Percentiles rank a stretch among this genome's conserved stretches.
Evolutionary conservation across 805 yeast genomes (phyloP).

Genomic region (Metschnikowia gruessii): DNA sequence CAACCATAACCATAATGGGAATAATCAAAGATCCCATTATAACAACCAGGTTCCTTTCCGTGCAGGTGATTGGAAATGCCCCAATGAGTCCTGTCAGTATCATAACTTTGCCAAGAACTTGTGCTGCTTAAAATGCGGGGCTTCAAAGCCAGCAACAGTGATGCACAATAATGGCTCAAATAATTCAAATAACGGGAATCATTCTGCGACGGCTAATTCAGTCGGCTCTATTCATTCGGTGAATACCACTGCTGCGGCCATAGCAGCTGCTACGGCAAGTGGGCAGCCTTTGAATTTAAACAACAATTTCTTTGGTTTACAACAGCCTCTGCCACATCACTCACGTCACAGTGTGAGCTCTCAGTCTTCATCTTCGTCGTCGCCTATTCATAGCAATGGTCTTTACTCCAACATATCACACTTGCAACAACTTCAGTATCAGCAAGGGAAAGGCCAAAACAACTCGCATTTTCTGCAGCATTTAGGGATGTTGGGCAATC

Average conservation of each 20-base stretch:
- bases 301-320: constrained; percentile 31
- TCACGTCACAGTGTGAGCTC: constrained; percentile 10
- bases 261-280: constrained; percentile 47
- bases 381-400: constrained; percentile 15
- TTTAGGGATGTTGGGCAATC: constrained; percentile 21
- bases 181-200: constrained; percentile 2
- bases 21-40: constrained; percentile 21
- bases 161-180: constrained; percentile 4
- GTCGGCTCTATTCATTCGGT: constrained; percentile 29
- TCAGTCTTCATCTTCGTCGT: constrained; percentile 10
- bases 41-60: constrained; percentile 78
- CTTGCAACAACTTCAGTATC: constrained; percentile 22
- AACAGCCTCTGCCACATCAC: constrained; percentile 35
- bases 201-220: constrained; percentile 1
- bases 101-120: constrained; percentile 92
- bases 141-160: constrained; percentile 49
- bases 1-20: constrained; percentile 17
- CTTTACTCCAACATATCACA: constrained; percentile 20
- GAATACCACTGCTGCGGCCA: constrained; percentile 45
- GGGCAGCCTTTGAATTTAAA: constrained; percentile 43
- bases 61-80: constrained; percentile 97
- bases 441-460: constrained; percentile 19
- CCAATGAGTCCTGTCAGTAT: constrained; percentile 71
- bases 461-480: constrained; percentile 23
- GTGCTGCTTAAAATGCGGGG: constrained; percentile 85